Evolutionary conservation across 495 filamentous ascomycete species (phyloP), one percentile per base, ranked within the genome.

Genomic region (Sporormia fimetaria): DNA sequence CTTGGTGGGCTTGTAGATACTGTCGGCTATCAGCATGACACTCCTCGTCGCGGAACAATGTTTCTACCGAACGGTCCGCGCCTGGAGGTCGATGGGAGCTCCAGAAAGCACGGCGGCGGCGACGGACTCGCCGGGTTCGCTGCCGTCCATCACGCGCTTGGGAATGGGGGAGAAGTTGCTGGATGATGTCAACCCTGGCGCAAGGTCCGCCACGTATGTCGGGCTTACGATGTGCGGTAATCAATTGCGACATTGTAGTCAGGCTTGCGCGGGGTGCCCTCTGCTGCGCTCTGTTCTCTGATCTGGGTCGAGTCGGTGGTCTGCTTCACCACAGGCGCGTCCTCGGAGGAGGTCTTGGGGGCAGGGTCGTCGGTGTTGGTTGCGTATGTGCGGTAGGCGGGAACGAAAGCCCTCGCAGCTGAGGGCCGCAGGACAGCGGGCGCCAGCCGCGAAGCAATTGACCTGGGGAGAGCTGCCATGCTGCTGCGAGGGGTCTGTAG

Each of bases 101-200:
- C 90, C 90, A 9, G 90, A 96, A 17, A 95, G 68, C 29, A 88
- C 74, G 38, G 83, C 86, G 24, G 85, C 90, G 10, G 87, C 74
- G 17, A 86, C 67, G 37, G 76, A 60, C 6, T 76, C 74, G 22
- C 71, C 74, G n/a, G 80, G 75, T 62, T 94, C 87, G 59, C 81
- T 90, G 51, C 87, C 87, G 61, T 87, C 80, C 75, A 92, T 85
- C 34, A 93, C 76, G 42, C 76, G 70, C 66, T 78, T 83, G 40
- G 90, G 87, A 29, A 94, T 74, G 16, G 85, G 88, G 22, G 88
- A 92, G 66, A 85, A 98, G 57, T 71, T 73, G 37, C 87, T 94
- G 49, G 20, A 37, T 5, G 23, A n/a, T n/a, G n/a, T n/a, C n/a
- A n/a, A n/a, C n/a, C n/a, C n/a, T 10, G 16, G 31, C 31, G 7